phyloP scores from a whole-genome alignment of 306 rosid genomes.

The Cicer chorassanicum region DNA sequence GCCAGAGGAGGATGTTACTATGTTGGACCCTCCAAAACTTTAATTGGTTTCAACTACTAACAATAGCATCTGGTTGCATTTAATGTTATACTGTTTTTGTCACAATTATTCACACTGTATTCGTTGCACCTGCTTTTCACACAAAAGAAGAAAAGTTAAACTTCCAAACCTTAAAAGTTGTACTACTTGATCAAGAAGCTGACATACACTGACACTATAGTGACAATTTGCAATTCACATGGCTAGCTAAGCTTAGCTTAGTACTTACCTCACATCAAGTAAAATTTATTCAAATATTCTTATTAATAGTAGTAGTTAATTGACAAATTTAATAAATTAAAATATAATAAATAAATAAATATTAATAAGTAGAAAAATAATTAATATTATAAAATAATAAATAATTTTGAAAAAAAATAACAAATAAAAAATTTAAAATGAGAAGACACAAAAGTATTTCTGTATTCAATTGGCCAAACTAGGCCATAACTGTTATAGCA shows the following conservation, averaged over 20 bases:
- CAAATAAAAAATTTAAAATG: too few relatives aligned
- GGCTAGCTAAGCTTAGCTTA: background rate
- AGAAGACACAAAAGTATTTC: background rate
- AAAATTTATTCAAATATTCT: too few relatives aligned
- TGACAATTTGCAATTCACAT: slow-evolving; percentile 34
- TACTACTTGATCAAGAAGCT: slow-evolving; percentile 1
- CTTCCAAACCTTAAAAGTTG: slow-evolving; percentile 23
- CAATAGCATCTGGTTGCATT: slow-evolving; percentile 51
- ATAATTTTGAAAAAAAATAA: too few relatives aligned
- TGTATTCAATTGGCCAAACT: slow-evolving; percentile 27
- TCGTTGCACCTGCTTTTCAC: slow-evolving; percentile 51
- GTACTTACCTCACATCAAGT: too few relatives aligned
- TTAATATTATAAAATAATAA: too few relatives aligned
- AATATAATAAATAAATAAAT: too few relatives aligned
- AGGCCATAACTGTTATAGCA: slow-evolving; percentile 1
- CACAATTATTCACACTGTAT: slow-evolving; percentile 44
- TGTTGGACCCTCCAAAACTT: slow-evolving; percentile 10
- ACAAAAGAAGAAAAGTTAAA: slow-evolving; percentile 27
- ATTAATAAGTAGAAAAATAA: too few relatives aligned
- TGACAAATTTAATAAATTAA: too few relatives aligned
- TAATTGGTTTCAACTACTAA: slow-evolving; percentile 62
- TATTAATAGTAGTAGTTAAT: too few relatives aligned
- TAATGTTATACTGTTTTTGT: slow-evolving; percentile 31
- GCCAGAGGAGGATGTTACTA: background rate
- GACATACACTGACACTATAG: slow-evolving; percentile 25